Percentiles rank a stretch among this genome's conserved stretches.
Evolutionary conservation across 78 protist genomes (phyloP).

Genomic region (Dictyostelium intermedium): DNA sequence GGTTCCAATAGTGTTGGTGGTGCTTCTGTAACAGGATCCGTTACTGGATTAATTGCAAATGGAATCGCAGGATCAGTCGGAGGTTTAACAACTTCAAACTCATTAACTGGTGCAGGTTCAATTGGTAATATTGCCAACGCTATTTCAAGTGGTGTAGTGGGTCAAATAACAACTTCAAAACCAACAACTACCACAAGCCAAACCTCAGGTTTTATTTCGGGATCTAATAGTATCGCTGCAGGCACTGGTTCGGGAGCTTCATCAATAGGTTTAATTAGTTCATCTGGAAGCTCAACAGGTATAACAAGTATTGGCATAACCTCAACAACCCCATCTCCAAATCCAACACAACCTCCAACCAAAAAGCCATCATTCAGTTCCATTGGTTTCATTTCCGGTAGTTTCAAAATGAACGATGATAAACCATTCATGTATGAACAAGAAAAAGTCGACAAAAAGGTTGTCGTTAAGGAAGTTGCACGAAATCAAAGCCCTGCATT

Average conservation of each 20-base stretch:
- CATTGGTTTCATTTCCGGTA: not conserved
- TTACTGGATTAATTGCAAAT: not conserved
- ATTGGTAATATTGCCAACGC: not conserved
- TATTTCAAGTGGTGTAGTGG: not conserved
- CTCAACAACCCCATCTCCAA: not conserved
- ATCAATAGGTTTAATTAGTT: not conserved
- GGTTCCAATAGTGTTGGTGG: not conserved
- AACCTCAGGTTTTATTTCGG: not conserved
- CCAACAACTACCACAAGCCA: not conserved
- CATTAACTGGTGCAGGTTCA: not conserved
- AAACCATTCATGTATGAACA: not conserved
- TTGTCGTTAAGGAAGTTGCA: not conserved
- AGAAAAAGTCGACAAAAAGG: not conserved
- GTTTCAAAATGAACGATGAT: not conserved
- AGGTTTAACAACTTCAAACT: not conserved
- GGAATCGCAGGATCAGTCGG: not conserved
- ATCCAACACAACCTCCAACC: too few relatives aligned
- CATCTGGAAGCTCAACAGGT: not conserved
- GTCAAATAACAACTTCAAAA: not conserved
- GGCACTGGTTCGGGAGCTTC: not conserved
- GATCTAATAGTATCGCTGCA: not conserved
- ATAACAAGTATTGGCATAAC: not conserved
- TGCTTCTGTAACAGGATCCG: too few relatives aligned
- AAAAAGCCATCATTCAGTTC: not conserved
- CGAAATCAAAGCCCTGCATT: not conserved